These are phyloP conservation scores for Aspergillus bridgeri DNA, from an alignment of 495 filamentous ascomycete species.

Conservation along the genomic window DNA sequence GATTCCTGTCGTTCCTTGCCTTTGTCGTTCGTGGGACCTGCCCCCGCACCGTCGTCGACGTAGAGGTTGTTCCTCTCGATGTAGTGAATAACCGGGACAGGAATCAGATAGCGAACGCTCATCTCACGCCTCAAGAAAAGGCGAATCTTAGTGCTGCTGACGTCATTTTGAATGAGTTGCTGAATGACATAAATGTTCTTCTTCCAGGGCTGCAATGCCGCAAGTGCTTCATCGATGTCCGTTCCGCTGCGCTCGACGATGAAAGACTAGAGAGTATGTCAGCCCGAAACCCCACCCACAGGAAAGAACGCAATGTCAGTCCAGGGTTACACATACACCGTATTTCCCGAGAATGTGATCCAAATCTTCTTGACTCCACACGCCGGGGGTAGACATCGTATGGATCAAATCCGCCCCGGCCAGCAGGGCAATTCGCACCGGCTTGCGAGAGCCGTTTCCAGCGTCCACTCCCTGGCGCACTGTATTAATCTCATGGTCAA, in stretches of 20 bases:
- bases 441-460: conserved; percentile 55
- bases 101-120: conserved; percentile 67
- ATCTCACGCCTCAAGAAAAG: conserved; percentile 78
- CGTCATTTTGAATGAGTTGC: conserved; percentile 86
- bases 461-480: conserved; percentile 70
- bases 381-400: conserved; percentile 71
- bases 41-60: conserved; percentile 53
- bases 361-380: conserved; percentile 82
- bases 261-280: conserved; percentile 52
- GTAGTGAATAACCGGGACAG: conserved; percentile 68
- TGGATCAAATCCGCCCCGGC: conserved; percentile 83
- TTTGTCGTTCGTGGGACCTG: conserved; percentile 34
- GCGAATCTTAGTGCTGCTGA: conserved; percentile 85
- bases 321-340: conserved; percentile 49
- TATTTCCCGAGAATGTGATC: conserved; percentile 83
- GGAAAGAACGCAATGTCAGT: not conserved
- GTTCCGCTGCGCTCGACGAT: conserved; percentile 89
- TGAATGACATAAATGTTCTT: conserved; percentile 84
- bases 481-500: conserved; percentile 82
- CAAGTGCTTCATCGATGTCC: conserved; percentile 78
- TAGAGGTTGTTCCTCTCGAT: conserved; percentile 75
- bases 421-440: conserved; percentile 68
- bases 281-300: not conserved
- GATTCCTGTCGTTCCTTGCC: conserved; percentile 27
- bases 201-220: conserved; percentile 66